Base-by-base conservation (phyloP, 768 basidiomycete genomes). In the Amanita rimosa region DNA sequence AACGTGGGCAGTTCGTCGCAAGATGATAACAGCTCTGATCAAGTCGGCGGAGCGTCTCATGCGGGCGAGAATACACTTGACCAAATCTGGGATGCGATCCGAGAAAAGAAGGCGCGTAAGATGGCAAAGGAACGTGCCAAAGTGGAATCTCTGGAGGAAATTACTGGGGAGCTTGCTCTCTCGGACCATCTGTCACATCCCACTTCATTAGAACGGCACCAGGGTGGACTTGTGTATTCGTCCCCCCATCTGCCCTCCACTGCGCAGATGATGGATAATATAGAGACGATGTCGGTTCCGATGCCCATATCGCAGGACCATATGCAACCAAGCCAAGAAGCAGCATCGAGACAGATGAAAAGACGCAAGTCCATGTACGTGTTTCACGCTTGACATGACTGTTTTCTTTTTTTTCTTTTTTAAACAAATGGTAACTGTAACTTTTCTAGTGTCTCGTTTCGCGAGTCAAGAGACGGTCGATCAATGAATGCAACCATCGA, bases 401-500 rank as follows among this genome's bases (percentile, higher is more conserved):
- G n/a, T n/a, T n/a, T n/a, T n/a, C n/a, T n/a, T n/a, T n/a, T n/a
- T n/a, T n/a, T n/a, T n/a, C n/a, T n/a, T n/a, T n/a, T n/a, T n/a
- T n/a, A n/a, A n/a, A n/a, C n/a, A n/a, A n/a, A n/a, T n/a, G n/a
- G n/a, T n/a, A n/a, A n/a, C n/a, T n/a, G n/a, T n/a, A n/a, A n/a
- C n/a, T n/a, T n/a, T n/a, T n/a, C n/a, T 53, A 85, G 84, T 57
- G 79, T 81, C 53, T 77, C 74, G 54, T 77, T 84, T 60, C 79
- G 76, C 55, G 83, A 85, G 66, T 83, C 84, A 19, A 69, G 71
- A 46, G 85, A 84, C 53, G 83, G 84, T 44, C 75, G 74, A 57
- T 77, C 80, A 58, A 74, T 83, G 41, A 79, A 79, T 19, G 82
- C 81, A 19, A 83, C 75, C 44, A 85, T 86, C 59, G 81, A 85